These are phyloP conservation scores for Pyrenophora seminiperda DNA, from an alignment of 2,329 filamentous ascomycete species.

Conservation along the genomic window DNA sequence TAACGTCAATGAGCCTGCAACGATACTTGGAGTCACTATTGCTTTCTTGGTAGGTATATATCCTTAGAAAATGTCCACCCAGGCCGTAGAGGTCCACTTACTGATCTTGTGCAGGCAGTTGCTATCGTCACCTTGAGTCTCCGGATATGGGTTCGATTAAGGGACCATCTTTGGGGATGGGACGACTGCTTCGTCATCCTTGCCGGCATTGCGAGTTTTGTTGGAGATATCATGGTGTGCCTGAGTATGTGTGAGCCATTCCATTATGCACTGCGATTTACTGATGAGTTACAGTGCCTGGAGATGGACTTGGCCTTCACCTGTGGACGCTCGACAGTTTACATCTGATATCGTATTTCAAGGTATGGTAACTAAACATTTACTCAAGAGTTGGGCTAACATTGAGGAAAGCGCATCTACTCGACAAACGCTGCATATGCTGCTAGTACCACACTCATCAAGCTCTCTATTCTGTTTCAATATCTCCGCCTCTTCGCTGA, in stretches of 20 bases:
- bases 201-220: slow-evolving; percentile 28
- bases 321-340: slow-evolving; percentile 29
- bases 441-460: slow-evolving; percentile 43
- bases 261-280: not conserved
- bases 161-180: slow-evolving; percentile 41
- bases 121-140: slow-evolving; percentile 35
- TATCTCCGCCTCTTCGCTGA: slow-evolving; percentile 45
- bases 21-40: slow-evolving; percentile 34
- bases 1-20: slow-evolving; percentile 36
- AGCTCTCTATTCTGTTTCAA: slow-evolving; percentile 46
- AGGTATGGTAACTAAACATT: slow-evolving; percentile 20
- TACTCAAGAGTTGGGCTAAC: not conserved
- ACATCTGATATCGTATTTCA: slow-evolving; percentile 34
- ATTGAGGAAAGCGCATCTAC: slow-evolving; percentile 35
- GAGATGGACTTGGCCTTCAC: slow-evolving; percentile 42
- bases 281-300: slow-evolving; percentile 34
- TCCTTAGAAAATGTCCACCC: not conserved
- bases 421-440: slow-evolving; percentile 39
- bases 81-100: slow-evolving; percentile 2
- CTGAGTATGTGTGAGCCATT: slow-evolving; percentile 31
- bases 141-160: slow-evolving; percentile 39
- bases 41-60: slow-evolving; percentile 36
- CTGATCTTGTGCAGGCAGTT: slow-evolving; percentile 22
- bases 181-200: slow-evolving; percentile 45
- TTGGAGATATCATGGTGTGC: slow-evolving; percentile 39